phyloP scores from a whole-genome alignment of 257 asterid genomes.

The Ballota nigra region DNA sequence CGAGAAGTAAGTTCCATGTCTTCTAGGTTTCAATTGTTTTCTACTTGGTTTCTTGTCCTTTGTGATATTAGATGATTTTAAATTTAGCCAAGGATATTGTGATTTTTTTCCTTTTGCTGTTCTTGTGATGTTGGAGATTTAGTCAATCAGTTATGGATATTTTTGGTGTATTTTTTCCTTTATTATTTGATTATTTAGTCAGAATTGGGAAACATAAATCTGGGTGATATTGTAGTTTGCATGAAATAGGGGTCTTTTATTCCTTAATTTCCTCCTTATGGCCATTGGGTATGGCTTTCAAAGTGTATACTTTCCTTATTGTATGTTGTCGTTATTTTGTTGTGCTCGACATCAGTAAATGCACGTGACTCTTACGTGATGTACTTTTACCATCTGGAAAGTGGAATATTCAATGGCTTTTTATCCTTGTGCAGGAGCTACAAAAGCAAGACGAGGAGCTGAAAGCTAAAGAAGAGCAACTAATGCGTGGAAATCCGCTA shows the following conservation, averaged over 20 bases:
- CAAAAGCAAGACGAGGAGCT: slow-evolving; percentile 73
- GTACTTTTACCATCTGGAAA: neutral
- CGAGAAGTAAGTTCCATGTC: slow-evolving; percentile 51
- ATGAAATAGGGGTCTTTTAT: neutral
- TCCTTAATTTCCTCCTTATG: neutral
- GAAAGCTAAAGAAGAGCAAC: slow-evolving; percentile 79
- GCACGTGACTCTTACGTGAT: neutral
- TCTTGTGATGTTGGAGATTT: neutral
- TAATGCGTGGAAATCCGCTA: slow-evolving; percentile 83
- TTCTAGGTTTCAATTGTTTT: neutral
- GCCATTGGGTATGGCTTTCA: neutral
- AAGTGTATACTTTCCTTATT: neutral
- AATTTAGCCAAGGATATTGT: neutral
- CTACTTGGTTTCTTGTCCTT: neutral
- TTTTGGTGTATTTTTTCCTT: neutral
- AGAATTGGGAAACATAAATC: neutral
- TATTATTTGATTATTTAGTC: neutral
- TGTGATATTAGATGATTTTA: neutral
- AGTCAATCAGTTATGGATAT: neutral
- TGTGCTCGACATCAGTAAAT: neutral
- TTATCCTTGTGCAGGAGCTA: slow-evolving; percentile 50
- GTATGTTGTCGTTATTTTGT: neutral
- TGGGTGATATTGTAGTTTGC: neutral
- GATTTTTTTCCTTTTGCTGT: neutral
- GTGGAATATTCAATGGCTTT: slow-evolving; percentile 15